Conservation (phyloP, 768 basidiomycete genomes). For the Phallus indusiatus region DNA sequence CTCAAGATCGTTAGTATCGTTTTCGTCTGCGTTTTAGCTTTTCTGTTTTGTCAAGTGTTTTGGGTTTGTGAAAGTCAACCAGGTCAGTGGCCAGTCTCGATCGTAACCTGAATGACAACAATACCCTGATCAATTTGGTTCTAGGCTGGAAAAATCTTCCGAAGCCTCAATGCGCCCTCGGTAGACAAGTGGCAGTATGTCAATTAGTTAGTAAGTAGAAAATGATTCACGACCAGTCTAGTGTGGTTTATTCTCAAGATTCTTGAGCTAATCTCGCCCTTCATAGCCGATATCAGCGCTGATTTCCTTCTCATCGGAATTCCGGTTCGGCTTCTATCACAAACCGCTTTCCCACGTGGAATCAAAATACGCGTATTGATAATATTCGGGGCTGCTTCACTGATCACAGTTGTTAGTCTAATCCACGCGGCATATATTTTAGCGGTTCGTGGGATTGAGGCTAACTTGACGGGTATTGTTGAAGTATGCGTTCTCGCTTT, state of each 20-base stretch:
- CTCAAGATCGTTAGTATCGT: constrained; percentile 20
- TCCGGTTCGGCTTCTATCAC: constrained; percentile 36
- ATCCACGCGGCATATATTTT: constrained; percentile 38
- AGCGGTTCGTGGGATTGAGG: constrained; percentile 4
- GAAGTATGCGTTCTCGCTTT: constrained; percentile 25
- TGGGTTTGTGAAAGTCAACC: constrained; percentile 31
- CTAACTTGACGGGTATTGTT: constrained; percentile 24
- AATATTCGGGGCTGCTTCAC: constrained; percentile 46
- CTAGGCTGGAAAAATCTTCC: constrained; percentile 27
- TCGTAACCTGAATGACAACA: too few relatives aligned
- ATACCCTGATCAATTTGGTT: not conserved
- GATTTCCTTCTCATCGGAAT: constrained; percentile 36
- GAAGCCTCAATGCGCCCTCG: constrained; percentile 34
- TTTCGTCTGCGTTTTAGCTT: constrained; percentile 13
- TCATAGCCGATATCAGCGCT: constrained; percentile 36
- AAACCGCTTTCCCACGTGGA: constrained; percentile 29
- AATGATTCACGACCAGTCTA: not conserved
- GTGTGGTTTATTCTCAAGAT: not conserved
- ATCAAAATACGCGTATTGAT: constrained; percentile 31
- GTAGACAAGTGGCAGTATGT: constrained; percentile 38
- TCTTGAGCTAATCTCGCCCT: not conserved
- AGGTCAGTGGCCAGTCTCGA: not conserved
- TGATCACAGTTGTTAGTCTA: constrained; percentile 34
- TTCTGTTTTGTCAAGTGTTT: constrained; percentile 36
- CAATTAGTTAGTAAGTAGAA: constrained; percentile 40